phyloP scores from a whole-genome alignment of 345 rosid species.

The Cardiospermum halicacabum region DNA sequence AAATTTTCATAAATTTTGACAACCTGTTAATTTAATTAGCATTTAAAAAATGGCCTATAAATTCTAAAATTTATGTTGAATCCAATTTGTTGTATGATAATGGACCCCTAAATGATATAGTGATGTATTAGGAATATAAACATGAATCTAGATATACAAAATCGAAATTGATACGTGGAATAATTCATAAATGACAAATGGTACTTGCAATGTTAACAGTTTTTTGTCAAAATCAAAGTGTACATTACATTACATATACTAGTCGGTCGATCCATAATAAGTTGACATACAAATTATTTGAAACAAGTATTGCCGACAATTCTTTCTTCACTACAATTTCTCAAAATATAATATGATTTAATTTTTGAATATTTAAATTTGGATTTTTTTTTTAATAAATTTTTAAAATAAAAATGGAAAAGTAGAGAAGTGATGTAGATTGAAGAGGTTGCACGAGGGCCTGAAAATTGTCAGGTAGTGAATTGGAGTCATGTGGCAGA shows the following conservation, averaged over 20 bases:
- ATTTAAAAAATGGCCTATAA: no score
- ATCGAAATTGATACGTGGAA: neutral
- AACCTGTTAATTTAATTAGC: no score
- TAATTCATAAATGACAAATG: slow-evolving; percentile 8
- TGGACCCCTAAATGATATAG: neutral
- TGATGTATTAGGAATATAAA: neutral
- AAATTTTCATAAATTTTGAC: no score
- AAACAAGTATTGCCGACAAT: slow-evolving; percentile 23
- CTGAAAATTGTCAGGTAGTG: slow-evolving; percentile 53
- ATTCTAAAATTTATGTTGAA: no score
- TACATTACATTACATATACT: no score
- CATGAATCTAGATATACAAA: neutral
- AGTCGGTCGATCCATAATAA: no score
- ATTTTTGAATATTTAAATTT: no score
- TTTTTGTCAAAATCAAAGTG: neutral
- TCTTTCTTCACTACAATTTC: no score
- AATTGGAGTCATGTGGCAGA: slow-evolving; percentile 17
- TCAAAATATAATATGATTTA: no score
- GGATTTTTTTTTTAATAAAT: neutral
- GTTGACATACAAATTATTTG: neutral
- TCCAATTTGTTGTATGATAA: no score
- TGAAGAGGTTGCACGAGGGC: slow-evolving; percentile 79
- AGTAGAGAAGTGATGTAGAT: slow-evolving; percentile 20
- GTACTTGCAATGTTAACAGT: slow-evolving; percentile 13
- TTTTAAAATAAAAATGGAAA: neutral